Conservation (phyloP, 2,329 filamentous ascomycete genomes). For the Talaromyces sp. region DNA sequence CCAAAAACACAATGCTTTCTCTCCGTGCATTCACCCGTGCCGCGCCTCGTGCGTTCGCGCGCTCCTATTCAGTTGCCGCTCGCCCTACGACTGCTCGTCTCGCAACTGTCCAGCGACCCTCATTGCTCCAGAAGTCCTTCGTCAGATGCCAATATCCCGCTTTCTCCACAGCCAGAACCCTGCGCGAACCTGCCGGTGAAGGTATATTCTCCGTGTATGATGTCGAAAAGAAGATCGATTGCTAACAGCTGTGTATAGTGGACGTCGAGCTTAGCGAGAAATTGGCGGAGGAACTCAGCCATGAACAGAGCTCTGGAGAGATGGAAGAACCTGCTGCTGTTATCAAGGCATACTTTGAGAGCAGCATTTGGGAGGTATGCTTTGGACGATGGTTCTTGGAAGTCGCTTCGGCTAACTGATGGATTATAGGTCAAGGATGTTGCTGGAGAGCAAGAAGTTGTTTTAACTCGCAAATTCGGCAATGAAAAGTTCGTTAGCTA, state of each 20-base stretch:
- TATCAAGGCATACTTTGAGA: slow-evolving; percentile 87
- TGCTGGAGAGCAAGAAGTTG: slow-evolving; percentile 81
- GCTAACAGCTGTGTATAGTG: slow-evolving; percentile 36
- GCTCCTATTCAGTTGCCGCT: slow-evolving; percentile 53
- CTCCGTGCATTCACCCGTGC: slow-evolving; percentile 64
- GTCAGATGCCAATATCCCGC: slow-evolving; percentile 34
- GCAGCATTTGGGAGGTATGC: slow-evolving; percentile 72
- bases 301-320: slow-evolving; percentile 79
- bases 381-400: too few species aligned
- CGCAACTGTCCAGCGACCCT: slow-evolving; percentile 48
- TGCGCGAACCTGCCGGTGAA: slow-evolving; percentile 46
- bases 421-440: slow-evolving; percentile 62
- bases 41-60: slow-evolving; percentile 62
- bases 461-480: slow-evolving; percentile 75
- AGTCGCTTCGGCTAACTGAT: background rate
- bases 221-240: background rate
- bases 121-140: slow-evolving; percentile 35
- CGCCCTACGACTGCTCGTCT: slow-evolving; percentile 48
- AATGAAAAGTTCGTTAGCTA: slow-evolving; percentile 73
- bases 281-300: slow-evolving; percentile 75
- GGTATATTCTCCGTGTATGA: slow-evolving; percentile 28
- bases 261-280: slow-evolving; percentile 82
- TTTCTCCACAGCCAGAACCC: slow-evolving; percentile 45
- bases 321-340: slow-evolving; percentile 76
- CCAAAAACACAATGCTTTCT: slow-evolving; percentile 61